phyloP scores from a whole-genome alignment of 2,329 filamentous ascomycete species.

The Claviceps sp. region DNA sequence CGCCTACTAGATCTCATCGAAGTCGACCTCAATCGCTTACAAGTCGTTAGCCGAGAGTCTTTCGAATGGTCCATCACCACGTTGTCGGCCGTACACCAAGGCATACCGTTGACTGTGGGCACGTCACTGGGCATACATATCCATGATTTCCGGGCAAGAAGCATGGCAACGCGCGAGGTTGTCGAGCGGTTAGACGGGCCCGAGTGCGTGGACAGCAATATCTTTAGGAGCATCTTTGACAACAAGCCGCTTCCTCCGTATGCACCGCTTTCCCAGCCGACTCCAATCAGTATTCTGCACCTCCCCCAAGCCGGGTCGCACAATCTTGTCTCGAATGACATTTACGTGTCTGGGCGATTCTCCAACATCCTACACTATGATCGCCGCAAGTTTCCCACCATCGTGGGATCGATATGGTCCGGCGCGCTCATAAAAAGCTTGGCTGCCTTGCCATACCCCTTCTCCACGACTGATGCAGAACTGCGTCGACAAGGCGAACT shows the following conservation, averaged over 20 bases:
- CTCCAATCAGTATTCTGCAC: slow-evolving; percentile 72
- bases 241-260: slow-evolving; percentile 42
- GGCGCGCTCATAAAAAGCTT: slow-evolving; percentile 68
- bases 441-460: slow-evolving; percentile 53
- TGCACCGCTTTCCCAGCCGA: slow-evolving; percentile 64
- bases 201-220: slow-evolving; percentile 13
- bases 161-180: slow-evolving; percentile 17
- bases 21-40: slow-evolving; percentile 63
- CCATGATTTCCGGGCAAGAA: slow-evolving; percentile 53
- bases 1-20: slow-evolving; percentile 48
- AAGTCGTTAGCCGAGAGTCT: slow-evolving; percentile 51
- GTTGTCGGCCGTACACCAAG: slow-evolving; percentile 54
- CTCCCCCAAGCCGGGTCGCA: slow-evolving; percentile 42
- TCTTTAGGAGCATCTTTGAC: slow-evolving; percentile 32
- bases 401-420: slow-evolving; percentile 69
- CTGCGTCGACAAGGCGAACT: slow-evolving; percentile 40
- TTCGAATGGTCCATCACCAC: slow-evolving; percentile 79
- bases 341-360: slow-evolving; percentile 82
- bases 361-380: slow-evolving; percentile 84
- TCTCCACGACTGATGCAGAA: slow-evolving; percentile 48
- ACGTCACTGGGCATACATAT: slow-evolving; percentile 72
- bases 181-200: slow-evolving; percentile 23
- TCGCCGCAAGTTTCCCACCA: slow-evolving; percentile 66
- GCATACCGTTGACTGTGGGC: slow-evolving; percentile 67
- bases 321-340: slow-evolving; percentile 54